Conservation (phyloP, 1,139 yeast genomes). For the Geotrichum citri-aurantii region DNA sequence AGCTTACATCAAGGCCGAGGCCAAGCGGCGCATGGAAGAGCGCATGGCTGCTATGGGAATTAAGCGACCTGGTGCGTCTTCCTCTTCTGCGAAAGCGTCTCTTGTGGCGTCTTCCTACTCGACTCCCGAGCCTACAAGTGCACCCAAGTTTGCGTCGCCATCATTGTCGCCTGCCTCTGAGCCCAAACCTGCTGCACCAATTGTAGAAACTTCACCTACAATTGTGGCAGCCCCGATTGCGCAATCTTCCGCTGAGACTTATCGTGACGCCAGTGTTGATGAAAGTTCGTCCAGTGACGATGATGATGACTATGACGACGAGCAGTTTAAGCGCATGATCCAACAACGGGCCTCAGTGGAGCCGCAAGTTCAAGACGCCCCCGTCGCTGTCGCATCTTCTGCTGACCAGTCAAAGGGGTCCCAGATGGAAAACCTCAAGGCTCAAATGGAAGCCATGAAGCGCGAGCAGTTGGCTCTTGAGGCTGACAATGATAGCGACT, state of each 20-base stretch:
- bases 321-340: constrained; percentile 44
- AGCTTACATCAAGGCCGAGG: constrained; percentile 83
- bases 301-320: constrained; percentile 35
- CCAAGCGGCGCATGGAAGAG: constrained; percentile 84
- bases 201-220: constrained; percentile 10
- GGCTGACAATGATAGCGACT: constrained; percentile 25
- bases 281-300: constrained; percentile 39
- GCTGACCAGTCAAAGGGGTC: constrained; percentile 3
- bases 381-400: constrained; percentile 14
- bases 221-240: neutral
- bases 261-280: constrained; percentile 3
- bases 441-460: constrained; percentile 56
- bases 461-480: constrained; percentile 35
- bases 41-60: constrained; percentile 82
- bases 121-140: constrained; percentile 6
- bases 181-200: constrained; percentile 1
- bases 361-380: constrained; percentile 20
- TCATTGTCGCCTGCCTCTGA: constrained; percentile 14
- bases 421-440: constrained; percentile 50
- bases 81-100: constrained; percentile 31
- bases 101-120: constrained; percentile 17
- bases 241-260: neutral
- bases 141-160: constrained; percentile 5
- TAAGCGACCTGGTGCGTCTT: constrained; percentile 37
- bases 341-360: constrained; percentile 41